Evolutionary conservation across 345 rosid species (phyloP).

Genomic region (Hibiscus trionum): DNA sequence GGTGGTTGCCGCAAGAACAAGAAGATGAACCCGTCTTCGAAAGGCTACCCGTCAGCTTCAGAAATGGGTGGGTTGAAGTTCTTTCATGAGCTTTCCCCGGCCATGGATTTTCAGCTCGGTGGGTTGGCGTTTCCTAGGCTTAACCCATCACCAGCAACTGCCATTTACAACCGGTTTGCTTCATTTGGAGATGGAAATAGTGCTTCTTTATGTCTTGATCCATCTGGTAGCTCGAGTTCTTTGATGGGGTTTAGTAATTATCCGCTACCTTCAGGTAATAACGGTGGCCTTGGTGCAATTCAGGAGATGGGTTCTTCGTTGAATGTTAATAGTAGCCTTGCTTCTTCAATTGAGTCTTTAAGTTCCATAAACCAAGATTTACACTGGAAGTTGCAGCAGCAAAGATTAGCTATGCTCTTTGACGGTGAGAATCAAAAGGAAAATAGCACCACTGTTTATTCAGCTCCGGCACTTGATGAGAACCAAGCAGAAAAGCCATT

Average conservation of each 20-base stretch:
- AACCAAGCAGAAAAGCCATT: constrained; percentile 41
- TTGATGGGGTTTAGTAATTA: constrained; percentile 44
- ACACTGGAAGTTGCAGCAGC: constrained; percentile 93
- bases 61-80: constrained; percentile 55
- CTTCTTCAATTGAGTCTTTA: constrained; percentile 80
- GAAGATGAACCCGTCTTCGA: constrained; percentile 51
- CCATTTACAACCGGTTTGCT: constrained; percentile 33
- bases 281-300: constrained; percentile 28
- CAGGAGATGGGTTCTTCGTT: constrained; percentile 47
- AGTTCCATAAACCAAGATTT: constrained; percentile 88
- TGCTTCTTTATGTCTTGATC: constrained; percentile 39
- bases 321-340: constrained; percentile 52
- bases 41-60: constrained; percentile 28
- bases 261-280: constrained; percentile 28
- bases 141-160: constrained; percentile 27
- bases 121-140: constrained; percentile 47
- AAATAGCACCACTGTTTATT: constrained; percentile 9
- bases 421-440: constrained; percentile 37
- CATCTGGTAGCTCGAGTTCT: constrained; percentile 32
- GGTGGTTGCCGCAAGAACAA: constrained; percentile 75
- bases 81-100: constrained; percentile 53
- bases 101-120: constrained; percentile 70
- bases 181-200: constrained; percentile 31
- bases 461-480: constrained; percentile 20
- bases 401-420: constrained; percentile 59